phyloP scores from a whole-genome alignment of 2,329 filamentous ascomycete genomes.

The Fragosphaeria purpurea region DNA sequence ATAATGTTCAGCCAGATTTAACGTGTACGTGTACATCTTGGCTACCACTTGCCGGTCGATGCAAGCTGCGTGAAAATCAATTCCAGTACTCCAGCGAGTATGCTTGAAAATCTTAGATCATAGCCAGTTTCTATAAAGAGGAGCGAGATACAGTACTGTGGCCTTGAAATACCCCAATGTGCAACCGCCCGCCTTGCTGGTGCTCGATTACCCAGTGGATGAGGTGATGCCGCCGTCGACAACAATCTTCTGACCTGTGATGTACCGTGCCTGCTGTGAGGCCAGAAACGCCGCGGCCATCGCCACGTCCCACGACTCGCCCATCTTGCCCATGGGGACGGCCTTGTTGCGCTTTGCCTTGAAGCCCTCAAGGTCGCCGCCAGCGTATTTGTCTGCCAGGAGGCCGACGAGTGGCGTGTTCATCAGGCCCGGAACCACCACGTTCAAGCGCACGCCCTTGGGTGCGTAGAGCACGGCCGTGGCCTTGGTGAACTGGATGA shows the following conservation, averaged over 20 bases:
- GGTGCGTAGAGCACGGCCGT: not conserved
- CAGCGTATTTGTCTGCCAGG: not conserved
- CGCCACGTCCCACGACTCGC: constrained; percentile 1
- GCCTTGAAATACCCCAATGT: too few species aligned
- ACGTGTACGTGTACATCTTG: not conserved
- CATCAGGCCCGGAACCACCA: too few species aligned
- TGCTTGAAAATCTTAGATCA: too few species aligned
- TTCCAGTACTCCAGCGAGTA: not conserved
- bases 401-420: too few species aligned
- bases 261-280: constrained; percentile 1
- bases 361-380: not conserved
- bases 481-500: constrained; percentile 1
- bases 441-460: too few species aligned
- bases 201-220: not conserved
- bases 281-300: not conserved
- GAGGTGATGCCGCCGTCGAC: constrained; percentile 2
- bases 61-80: not conserved
- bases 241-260: constrained; percentile 2
- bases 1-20: constrained; percentile 2
- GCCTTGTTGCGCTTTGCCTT: constrained; percentile 1
- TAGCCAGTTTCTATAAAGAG: too few species aligned
- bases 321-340: constrained; percentile 3
- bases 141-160: too few species aligned
- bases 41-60: not conserved
- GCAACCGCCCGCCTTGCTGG: too few species aligned